A percentile compares a stretch with the other conserved stretches of the same genome.
These are phyloP conservation scores for Thelephora ganbajun DNA, from an alignment of 768 basidiomycete genomes.

Conservation along the genomic window DNA sequence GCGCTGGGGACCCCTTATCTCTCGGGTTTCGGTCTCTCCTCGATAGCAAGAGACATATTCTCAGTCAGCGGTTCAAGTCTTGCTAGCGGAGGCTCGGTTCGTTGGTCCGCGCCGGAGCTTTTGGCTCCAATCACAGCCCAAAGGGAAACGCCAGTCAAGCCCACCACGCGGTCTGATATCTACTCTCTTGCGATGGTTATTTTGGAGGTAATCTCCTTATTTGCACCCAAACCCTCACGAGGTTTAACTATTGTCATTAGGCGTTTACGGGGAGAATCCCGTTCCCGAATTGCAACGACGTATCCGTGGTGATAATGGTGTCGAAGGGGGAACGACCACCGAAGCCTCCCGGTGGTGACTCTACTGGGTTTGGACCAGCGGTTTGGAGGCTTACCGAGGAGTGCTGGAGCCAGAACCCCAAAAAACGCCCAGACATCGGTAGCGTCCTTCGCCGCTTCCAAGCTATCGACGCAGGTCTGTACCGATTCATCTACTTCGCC, in stretches of 20 bases:
- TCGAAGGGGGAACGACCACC: not conserved
- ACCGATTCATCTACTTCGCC: no score
- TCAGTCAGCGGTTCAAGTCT: no score
- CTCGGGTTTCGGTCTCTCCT: no score
- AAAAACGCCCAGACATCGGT: not conserved
- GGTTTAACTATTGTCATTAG: not conserved
- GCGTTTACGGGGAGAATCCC: not conserved
- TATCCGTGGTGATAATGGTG: not conserved
- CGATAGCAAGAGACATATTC: no score
- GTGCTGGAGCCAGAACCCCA: not conserved
- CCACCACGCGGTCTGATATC: not conserved
- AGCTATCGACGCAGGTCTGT: no score
- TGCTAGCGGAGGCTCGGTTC: no score
- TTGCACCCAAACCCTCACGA: not conserved
- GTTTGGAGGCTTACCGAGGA: not conserved
- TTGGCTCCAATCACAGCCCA: no score
- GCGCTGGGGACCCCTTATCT: not conserved
- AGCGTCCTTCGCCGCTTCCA: no score
- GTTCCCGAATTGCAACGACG: not conserved
- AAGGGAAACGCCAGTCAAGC: not conserved
- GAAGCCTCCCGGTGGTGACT: not conserved
- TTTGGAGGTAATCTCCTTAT: not conserved
- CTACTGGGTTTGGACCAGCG: not conserved
- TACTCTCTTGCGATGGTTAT: not conserved
- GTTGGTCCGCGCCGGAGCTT: no score